Conservation (phyloP, 2,329 filamentous ascomycete species). For the Lomentospora prolificans region DNA sequence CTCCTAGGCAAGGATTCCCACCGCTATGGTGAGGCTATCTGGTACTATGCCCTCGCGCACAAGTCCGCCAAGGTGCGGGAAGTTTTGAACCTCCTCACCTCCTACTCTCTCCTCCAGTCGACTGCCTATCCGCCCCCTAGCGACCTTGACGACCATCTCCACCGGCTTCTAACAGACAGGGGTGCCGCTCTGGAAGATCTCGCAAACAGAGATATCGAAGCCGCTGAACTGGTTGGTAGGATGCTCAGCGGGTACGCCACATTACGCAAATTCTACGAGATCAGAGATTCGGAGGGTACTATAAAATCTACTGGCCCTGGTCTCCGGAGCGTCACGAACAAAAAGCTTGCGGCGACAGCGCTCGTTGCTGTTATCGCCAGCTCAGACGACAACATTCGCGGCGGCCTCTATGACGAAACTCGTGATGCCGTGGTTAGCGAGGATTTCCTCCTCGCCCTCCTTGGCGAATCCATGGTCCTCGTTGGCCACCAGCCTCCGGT, state of each 20-base stretch:
- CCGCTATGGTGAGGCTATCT: conserved; percentile 74
- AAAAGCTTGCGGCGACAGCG: conserved; percentile 60
- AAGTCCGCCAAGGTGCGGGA: conserved; percentile 69
- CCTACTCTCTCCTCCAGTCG: conserved; percentile 78
- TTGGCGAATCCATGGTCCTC: conserved; percentile 77
- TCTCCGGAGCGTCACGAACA: conserved; percentile 49
- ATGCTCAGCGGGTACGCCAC: conserved; percentile 90
- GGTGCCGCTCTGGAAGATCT: conserved; percentile 62
- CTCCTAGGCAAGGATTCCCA: conserved; percentile 61
- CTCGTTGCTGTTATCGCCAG: conserved; percentile 77
- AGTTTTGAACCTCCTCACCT: conserved; percentile 77
- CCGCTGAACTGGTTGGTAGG: conserved; percentile 72
- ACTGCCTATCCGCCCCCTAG: conserved; percentile 62
- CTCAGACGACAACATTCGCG: conserved; percentile 82
- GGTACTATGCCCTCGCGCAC: conserved; percentile 86
- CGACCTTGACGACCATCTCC: conserved; percentile 65
- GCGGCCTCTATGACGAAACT: conserved; percentile 74
- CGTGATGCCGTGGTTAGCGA: conserved; percentile 78
- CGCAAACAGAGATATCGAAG: conserved; percentile 66
- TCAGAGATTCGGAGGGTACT: conserved; percentile 51
- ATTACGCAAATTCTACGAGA: conserved; percentile 78
- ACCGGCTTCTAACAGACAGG: conserved; percentile 59
- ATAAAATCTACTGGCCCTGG: conserved; percentile 10
- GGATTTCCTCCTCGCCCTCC: conserved; percentile 72
- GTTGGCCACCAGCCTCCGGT: conserved; percentile 35